Evolutionary conservation across 2,329 filamentous ascomycete genomes (phyloP), one percentile per base, ranked within the genome.

Genomic region (Colletotrichum caudatum): DNA sequence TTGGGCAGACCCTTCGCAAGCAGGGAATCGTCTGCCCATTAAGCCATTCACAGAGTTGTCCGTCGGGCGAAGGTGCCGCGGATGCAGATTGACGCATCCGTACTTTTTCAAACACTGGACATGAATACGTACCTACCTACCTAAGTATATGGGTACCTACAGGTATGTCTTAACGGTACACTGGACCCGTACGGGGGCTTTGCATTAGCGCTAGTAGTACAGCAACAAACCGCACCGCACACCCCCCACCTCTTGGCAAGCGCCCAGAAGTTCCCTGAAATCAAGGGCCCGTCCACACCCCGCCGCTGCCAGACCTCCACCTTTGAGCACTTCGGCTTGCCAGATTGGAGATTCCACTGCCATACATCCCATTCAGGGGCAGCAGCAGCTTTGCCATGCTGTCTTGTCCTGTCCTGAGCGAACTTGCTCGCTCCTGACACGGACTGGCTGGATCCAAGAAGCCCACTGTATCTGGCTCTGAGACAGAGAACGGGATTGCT

Each of bases 141-240:
- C 29, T 29, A 29, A 0, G 29, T 29, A 29, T 29, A 0, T 39
- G 2, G 11, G 11, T 53, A 60, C 11, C 29, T 29, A 29, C 29
- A 29, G 29, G 11, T 39, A 20, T 8, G 16, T 44, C 16, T 57
- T 60, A 48, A 71, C 69, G 65, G 69, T 69, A 71, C 44, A 46
- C 65, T 71, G 59, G 69, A 50, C 26, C 58, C 23, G 29, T 48
- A 64, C 9, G 54, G 65, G 64, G 48, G 48, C n/a, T 59, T 54
- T 70, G 63, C 63, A 60, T 66, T 70, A 66, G 67, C 67, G 67
- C 66, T 20, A n/a, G n/a, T n/a, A n/a, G n/a, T n/a, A 41, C 51
- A 35, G 50, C 50, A 64, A n/a, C 44, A 69, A 64, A 62, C 50
- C 50, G 44, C 44, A 68, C 39, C 11, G 12, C 39, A 41, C 29